Conservation (phyloP, 345 rosid genomes). For the Rhodomyrtus tomentosa region DNA sequence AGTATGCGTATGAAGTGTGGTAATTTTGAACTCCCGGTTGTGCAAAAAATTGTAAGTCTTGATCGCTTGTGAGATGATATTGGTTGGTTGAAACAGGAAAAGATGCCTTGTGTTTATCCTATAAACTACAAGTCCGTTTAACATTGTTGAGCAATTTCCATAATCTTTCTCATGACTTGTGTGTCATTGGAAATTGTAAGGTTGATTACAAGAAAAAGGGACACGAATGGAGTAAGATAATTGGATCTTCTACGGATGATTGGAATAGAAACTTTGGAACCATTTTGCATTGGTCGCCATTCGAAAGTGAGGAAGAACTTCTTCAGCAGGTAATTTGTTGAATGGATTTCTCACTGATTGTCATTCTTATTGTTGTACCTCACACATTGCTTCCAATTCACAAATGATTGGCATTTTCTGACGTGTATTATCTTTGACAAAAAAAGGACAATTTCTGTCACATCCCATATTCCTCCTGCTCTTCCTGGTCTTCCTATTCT, state of each 20-base stretch:
- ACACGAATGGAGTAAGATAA: slow-evolving; percentile 27
- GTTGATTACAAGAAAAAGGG: slow-evolving; percentile 45
- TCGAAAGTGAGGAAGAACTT: slow-evolving; percentile 27
- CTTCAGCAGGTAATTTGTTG: slow-evolving; percentile 29
- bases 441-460: background rate
- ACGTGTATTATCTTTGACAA: background rate
- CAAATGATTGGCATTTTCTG: background rate
- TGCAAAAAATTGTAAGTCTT: background rate
- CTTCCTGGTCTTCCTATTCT: background rate
- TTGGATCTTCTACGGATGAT: slow-evolving; percentile 27
- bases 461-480: background rate
- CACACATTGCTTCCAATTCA: background rate
- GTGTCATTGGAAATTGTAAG: slow-evolving; percentile 11
- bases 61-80: background rate
- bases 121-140: background rate
- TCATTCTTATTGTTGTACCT: background rate
- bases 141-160: background rate
- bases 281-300: slow-evolving; percentile 68
- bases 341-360: background rate
- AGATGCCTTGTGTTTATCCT: background rate
- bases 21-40: background rate
- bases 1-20: background rate
- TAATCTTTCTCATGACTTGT: background rate
- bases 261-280: slow-evolving; percentile 44
- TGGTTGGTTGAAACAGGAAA: background rate